These are phyloP conservation scores for Sporobolomyces phaffii DNA, from an alignment of 768 basidiomycete genomes.

Conservation along the genomic window DNA sequence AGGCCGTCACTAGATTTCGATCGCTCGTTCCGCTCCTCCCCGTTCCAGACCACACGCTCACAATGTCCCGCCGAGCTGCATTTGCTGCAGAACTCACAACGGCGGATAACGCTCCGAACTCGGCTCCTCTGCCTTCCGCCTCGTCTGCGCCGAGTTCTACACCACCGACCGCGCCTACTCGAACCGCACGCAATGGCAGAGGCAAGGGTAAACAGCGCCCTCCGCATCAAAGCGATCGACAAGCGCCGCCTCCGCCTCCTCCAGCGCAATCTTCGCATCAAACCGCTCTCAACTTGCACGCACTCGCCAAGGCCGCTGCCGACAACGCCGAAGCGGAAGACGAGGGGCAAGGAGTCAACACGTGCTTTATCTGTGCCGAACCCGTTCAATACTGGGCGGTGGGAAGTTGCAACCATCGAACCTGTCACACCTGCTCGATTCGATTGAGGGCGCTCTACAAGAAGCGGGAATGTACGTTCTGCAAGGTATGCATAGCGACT, in stretches of 20 bases:
- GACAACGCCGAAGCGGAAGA: conserved; percentile 27
- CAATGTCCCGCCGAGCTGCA: conserved; percentile 21
- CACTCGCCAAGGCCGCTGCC: conserved; percentile 16
- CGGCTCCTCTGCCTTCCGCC: too few relatives aligned
- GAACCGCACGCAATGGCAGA: background rate
- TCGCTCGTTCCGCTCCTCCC: background rate
- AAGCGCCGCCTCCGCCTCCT: background rate
- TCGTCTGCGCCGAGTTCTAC: background rate
- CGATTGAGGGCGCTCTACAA: conserved; percentile 87
- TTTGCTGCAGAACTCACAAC: conserved; percentile 14
- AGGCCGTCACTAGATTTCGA: background rate
- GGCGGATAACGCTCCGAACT: background rate
- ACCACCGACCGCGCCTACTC: background rate
- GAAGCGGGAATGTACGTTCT: conserved; percentile 87
- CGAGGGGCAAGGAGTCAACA: conserved; percentile 29
- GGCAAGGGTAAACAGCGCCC: conserved; percentile 8
- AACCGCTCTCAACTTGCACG: background rate
- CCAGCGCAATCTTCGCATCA: background rate
- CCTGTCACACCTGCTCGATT: conserved; percentile 88
- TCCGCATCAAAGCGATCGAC: background rate
- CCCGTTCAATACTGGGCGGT: conserved; percentile 83
- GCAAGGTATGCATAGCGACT: conserved; percentile 93
- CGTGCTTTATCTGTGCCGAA: conserved; percentile 92
- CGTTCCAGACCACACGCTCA: background rate
- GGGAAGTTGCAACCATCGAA: conserved; percentile 85